Conservation (phyloP, 1,139 yeast species). For the Lizanozyma gosingica region DNA sequence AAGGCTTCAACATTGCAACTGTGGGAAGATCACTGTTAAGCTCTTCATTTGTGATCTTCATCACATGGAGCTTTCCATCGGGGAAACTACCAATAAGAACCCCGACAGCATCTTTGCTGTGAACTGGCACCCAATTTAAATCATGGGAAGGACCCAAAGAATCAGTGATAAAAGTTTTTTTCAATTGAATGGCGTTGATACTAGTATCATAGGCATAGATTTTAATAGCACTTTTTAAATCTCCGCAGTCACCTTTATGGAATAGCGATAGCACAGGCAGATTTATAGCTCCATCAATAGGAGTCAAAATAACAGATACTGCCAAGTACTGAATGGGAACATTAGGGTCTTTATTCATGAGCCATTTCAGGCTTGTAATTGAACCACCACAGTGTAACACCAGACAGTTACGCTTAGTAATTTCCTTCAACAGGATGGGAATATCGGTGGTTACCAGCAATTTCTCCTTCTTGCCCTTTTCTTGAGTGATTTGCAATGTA, state of each 20-base stretch:
- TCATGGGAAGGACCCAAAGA: not conserved
- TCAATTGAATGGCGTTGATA: not conserved
- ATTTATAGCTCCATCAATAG: slow-evolving; percentile 15
- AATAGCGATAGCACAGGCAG: slow-evolving; percentile 27
- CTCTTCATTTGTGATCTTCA: slow-evolving; percentile 23
- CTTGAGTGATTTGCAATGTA: not conserved
- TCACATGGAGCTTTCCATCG: slow-evolving; percentile 53
- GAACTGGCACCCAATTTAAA: slow-evolving; percentile 34
- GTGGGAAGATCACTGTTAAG: slow-evolving; percentile 10
- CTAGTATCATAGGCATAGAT: not conserved
- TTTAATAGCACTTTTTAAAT: not conserved
- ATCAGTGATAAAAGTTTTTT: not conserved
- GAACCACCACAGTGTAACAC: slow-evolving; percentile 47
- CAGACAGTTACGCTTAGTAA: slow-evolving; percentile 29
- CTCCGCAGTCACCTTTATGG: slow-evolving; percentile 7
- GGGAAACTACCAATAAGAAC: slow-evolving; percentile 48
- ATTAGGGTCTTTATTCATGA: slow-evolving; percentile 15
- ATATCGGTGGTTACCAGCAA: not conserved
- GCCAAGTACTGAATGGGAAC: slow-evolving; percentile 35
- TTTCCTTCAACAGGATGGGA: not conserved
- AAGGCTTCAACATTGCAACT: slow-evolving; percentile 18
- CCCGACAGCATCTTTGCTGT: slow-evolving; percentile 23
- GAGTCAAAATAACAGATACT: slow-evolving; percentile 33
- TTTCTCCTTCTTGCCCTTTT: not conserved
- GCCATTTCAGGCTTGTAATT: slow-evolving; percentile 49